A percentile compares a stretch with the other conserved stretches of the same genome.
Conservation (phyloP, 2,329 filamentous ascomycete genomes). For the Colletotrichum liriopes region DNA sequence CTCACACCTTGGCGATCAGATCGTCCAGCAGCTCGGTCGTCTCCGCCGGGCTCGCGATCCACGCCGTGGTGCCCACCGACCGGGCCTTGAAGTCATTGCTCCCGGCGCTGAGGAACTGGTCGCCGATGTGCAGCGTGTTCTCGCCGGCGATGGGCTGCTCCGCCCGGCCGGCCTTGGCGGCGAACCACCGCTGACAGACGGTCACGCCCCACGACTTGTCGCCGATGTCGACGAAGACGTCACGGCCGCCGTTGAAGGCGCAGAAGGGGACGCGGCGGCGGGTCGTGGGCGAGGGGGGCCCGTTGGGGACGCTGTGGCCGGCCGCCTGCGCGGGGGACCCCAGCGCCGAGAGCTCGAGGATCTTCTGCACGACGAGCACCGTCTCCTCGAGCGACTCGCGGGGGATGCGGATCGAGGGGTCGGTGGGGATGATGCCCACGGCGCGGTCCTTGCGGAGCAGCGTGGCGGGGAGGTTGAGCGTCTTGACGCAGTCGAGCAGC, state of each 20-base stretch:
- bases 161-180: constrained; percentile 59
- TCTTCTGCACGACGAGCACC: constrained; percentile 93
- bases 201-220: constrained; percentile 97
- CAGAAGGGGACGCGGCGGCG: constrained; percentile 82
- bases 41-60: constrained; percentile 94
- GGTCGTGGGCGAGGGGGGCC: neutral
- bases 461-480: constrained; percentile 83
- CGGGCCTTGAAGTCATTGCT: constrained; percentile 98
- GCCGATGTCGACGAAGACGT: constrained; percentile 98
- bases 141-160: constrained; percentile 75
- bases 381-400: constrained; percentile 96
- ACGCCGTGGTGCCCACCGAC: constrained; percentile 93
- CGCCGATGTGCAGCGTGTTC: constrained; percentile 93
- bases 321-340: constrained; percentile 51
- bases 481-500: constrained; percentile 84
- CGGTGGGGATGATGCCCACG: constrained; percentile 81
- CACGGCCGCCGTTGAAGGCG: constrained; percentile 97
- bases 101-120: constrained; percentile 95
- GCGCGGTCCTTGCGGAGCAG: constrained; percentile 91
- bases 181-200: constrained; percentile 93
- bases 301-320: constrained; percentile 38
- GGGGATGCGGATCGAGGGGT: constrained; percentile 77
- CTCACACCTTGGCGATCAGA: constrained; percentile 71
- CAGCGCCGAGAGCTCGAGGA: constrained; percentile 82
- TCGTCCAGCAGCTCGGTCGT: constrained; percentile 93